phyloP scores from a whole-genome alignment of 2,329 filamentous ascomycete genomes.

The Aspergillus sclerotialis region DNA sequence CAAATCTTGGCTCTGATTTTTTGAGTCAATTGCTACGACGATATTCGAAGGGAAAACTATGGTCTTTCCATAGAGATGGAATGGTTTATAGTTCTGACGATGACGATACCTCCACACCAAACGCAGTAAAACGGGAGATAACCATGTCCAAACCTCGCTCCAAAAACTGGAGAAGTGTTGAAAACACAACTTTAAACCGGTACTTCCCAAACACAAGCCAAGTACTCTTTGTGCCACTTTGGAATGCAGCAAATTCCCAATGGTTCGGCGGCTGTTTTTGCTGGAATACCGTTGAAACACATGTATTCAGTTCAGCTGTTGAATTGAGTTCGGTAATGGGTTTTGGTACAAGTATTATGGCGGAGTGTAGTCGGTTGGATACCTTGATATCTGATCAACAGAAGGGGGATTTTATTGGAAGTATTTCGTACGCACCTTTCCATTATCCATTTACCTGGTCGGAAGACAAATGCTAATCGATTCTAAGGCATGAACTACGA shows the following conservation, averaged over 20 bases:
- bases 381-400: constrained; percentile 36
- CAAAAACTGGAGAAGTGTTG: constrained; percentile 24
- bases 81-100: constrained; percentile 40
- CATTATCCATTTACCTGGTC: neutral
- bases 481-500: constrained; percentile 33
- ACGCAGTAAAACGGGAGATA: constrained; percentile 8
- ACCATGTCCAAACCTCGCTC: constrained; percentile 14
- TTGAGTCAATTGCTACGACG: constrained; percentile 31
- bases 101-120: too few species aligned
- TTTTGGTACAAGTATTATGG: constrained; percentile 37
- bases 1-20: constrained; percentile 25
- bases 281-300: constrained; percentile 32
- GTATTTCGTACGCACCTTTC: constrained; percentile 28
- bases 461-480: neutral
- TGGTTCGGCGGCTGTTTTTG: constrained; percentile 43
- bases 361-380: constrained; percentile 36
- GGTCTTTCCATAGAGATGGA: constrained; percentile 41
- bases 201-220: constrained; percentile 43
- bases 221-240: constrained; percentile 46
- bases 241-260: constrained; percentile 43
- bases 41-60: constrained; percentile 43
- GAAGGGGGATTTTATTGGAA: constrained; percentile 39
- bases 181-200: constrained; percentile 34
- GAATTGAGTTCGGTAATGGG: constrained; percentile 35
- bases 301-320: constrained; percentile 29